Evolutionary conservation across 768 basidiomycete species (phyloP), one percentile per base, ranked within the genome.

Genomic region (Rhodotorula babjevae): DNA sequence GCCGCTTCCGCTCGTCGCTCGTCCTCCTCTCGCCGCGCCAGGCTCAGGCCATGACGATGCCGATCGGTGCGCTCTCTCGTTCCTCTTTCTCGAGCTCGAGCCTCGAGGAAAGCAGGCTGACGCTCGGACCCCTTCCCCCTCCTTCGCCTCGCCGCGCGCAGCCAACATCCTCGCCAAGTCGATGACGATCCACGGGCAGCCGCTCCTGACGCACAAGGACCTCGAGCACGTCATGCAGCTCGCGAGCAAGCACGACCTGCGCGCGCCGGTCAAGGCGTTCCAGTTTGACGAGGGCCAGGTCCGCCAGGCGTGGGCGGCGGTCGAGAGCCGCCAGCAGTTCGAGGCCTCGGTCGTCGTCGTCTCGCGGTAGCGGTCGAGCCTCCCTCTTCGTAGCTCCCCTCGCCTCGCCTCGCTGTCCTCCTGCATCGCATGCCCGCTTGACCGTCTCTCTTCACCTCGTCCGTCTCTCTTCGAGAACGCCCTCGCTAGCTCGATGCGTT

Each of bases 91-190:
- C 36, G 36, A 36, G 44, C 44, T 46, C 44, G 14, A 14, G 12
- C 44, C 14, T 7, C 14, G 44, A 46, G 33, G 16, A 9, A 3
- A 14, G 3, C 21, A 2, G 36, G 25, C 14, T 23, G 42, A 40
- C 57, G 16, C 36, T 36, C 36, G n/a, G n/a, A n/a, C n/a, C 9
- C 36, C 36, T n/a, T 29, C 50, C 7, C 31, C 25, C 15, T 7
- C 27, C 52, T 46, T 40, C n/a, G 36, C 36, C 36, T 36, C 27
- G 50, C 36, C 42, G 27, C 31, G 1, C 53, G 3, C 56, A 58
- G 57, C 55, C 65, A 58, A 66, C 57, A 27, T 66, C 57, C n/a
- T 66, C 56, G 65, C 46, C 65, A 66, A 66, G 57, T 21, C 31
- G 29, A n/a, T 66, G 31, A 15, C 29, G 23, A 4, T 66, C 23